phyloP scores from a whole-genome alignment of 2,329 filamentous ascomycete species.

The Nemania sp. region DNA sequence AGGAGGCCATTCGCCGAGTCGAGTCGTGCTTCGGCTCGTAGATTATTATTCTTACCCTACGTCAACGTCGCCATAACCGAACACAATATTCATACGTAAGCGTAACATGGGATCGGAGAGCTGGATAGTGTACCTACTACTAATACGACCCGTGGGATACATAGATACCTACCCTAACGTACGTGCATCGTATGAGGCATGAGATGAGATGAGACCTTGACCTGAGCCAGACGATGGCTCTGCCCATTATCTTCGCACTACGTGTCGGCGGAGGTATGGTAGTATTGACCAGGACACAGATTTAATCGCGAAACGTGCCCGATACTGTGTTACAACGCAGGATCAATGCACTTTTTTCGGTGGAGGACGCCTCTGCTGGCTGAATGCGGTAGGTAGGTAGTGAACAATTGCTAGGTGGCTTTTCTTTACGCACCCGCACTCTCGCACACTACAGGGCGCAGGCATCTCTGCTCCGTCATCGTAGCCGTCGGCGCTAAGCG shows the following conservation, averaged over 20 bases:
- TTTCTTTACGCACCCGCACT: not conserved
- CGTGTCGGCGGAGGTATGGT: conserved; percentile 5
- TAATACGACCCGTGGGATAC: conserved; percentile 9
- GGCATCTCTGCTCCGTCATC: not conserved
- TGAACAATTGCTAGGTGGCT: not conserved
- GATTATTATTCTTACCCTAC: not conserved
- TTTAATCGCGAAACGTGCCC: conserved; percentile 3
- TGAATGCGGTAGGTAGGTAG: not conserved
- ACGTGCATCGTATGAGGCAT: not conserved
- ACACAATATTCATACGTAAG: conserved; percentile 12
- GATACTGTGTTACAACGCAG: conserved; percentile 16
- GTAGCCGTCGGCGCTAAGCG: not conserved
- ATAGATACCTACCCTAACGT: not conserved
- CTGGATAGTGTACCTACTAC: not conserved
- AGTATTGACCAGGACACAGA: not conserved
- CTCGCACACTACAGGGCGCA: no score
- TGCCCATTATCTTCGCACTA: not conserved
- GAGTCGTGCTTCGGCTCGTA: conserved; percentile 12
- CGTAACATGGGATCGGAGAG: conserved; percentile 1
- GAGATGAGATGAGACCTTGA: no score
- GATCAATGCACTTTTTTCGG: conserved; percentile 1
- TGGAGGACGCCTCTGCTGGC: conserved; percentile 5
- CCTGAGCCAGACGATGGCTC: not conserved
- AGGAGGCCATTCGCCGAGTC: not conserved
- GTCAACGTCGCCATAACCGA: not conserved